Percentiles rank a stretch among this genome's conserved stretches.
phyloP scores from a whole-genome alignment of 208 protist genomes.

The Leishmania guyanensis region DNA sequence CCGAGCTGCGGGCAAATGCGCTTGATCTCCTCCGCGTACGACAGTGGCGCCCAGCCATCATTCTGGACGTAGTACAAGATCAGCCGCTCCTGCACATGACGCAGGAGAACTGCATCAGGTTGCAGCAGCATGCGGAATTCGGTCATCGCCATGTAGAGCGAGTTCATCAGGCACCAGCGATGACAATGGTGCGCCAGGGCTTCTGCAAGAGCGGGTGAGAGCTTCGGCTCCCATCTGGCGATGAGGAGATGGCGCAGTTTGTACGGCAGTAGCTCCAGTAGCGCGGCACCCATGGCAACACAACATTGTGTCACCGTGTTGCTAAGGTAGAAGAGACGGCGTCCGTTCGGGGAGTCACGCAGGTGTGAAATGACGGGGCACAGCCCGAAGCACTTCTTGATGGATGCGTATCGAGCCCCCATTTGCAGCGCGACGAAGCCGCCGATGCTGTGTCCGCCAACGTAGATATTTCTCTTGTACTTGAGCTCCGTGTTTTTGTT shows the following conservation, averaged over 20 bases:
- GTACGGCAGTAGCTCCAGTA: constrained; percentile 38
- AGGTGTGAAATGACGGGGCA: constrained; percentile 69
- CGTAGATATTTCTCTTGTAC: constrained; percentile 58
- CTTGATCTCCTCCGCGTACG: constrained; percentile 47
- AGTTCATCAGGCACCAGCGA: constrained; percentile 37
- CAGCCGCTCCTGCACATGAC: constrained; percentile 47
- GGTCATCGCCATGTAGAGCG: constrained; percentile 53
- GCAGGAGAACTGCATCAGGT: constrained; percentile 52
- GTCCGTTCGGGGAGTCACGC: constrained; percentile 61
- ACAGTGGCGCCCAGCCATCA: constrained; percentile 65
- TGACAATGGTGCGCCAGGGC: constrained; percentile 36
- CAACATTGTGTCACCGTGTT: constrained; percentile 40
- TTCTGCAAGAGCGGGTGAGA: constrained; percentile 21
- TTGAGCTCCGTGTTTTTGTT: constrained; percentile 17
- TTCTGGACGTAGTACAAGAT: constrained; percentile 69
- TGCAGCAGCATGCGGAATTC: constrained; percentile 61
- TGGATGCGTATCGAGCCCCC: constrained; percentile 37
- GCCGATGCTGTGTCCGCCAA: constrained; percentile 85
- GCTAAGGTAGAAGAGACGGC: constrained; percentile 33
- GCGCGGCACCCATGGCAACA: constrained; percentile 27
- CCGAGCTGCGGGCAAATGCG: constrained; percentile 35
- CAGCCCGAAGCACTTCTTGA: constrained; percentile 70
- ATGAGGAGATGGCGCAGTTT: constrained; percentile 25
- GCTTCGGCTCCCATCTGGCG: constrained; percentile 17
- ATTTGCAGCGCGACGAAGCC: constrained; percentile 72